These are phyloP conservation scores for Liquidambar formosana DNA, from an alignment of 164 flowering plant species.

Conservation along the genomic window DNA sequence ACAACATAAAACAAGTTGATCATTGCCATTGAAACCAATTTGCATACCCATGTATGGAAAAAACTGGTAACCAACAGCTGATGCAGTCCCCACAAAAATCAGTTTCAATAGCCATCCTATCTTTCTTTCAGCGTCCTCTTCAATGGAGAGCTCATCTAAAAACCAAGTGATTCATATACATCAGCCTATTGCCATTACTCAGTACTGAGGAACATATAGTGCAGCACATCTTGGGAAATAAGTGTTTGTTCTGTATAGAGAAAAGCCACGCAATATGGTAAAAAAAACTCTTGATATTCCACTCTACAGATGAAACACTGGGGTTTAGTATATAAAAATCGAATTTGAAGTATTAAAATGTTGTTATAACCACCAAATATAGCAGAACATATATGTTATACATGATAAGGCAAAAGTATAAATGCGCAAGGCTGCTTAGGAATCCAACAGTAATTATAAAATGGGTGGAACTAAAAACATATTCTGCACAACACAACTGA, in stretches of 20 bases:
- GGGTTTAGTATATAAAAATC: neutral
- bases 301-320: no score
- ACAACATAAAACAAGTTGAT: neutral
- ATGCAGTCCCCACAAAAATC: constrained; percentile 80
- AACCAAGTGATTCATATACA: neutral
- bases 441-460: no score
- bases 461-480: no score
- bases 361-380: neutral
- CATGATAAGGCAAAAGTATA: no score
- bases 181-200: neutral
- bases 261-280: no score
- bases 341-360: neutral
- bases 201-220: no score
- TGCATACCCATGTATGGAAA: constrained; percentile 86
- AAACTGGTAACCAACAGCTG: constrained; percentile 63
- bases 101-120: constrained; percentile 86
- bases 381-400: neutral
- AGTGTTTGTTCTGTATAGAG: no score
- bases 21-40: neutral
- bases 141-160: constrained; percentile 64
- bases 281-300: no score
- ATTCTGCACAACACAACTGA: no score
- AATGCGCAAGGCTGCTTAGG: no score
- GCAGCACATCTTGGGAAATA: neutral
- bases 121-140: constrained; percentile 84